Percentiles rank a stretch among this genome's conserved stretches.
These are phyloP conservation scores for Rhodotorula taiwanensis DNA, from an alignment of 768 basidiomycete species.

Conservation along the genomic window DNA sequence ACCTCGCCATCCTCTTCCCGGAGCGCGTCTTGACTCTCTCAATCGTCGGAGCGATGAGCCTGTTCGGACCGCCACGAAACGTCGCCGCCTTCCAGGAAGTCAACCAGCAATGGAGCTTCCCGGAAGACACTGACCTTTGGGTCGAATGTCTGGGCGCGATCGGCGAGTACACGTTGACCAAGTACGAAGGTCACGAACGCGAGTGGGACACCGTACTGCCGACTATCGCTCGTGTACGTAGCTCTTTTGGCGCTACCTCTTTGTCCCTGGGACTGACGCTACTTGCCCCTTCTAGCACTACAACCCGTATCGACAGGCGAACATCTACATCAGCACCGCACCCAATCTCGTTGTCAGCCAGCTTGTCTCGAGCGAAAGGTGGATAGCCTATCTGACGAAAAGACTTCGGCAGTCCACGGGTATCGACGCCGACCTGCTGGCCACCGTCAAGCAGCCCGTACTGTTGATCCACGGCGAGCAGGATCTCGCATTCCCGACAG, in stretches of 20 bases:
- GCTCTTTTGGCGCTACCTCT: background rate
- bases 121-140: conserved; percentile 2
- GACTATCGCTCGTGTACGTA: conserved; percentile 1
- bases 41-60: conserved; percentile 17
- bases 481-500: conserved; percentile 11
- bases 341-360: too few relatives aligned
- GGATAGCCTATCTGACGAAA: too few relatives aligned
- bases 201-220: conserved; percentile 1
- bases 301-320: conserved; percentile 8
- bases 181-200: background rate
- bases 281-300: background rate
- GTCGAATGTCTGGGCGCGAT: conserved; percentile 12
- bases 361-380: too few relatives aligned
- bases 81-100: conserved; percentile 15
- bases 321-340: conserved; percentile 5
- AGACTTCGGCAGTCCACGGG: conserved; percentile 13
- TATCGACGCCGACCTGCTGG: conserved; percentile 10
- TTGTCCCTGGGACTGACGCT: background rate
- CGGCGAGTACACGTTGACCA: conserved; percentile 4
- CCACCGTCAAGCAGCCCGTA: conserved; percentile 6
- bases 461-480: conserved; percentile 25
- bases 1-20: conserved; percentile 18
- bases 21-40: conserved; percentile 13
- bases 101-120: conserved; percentile 3
- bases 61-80: conserved; percentile 14